Evolutionary conservation across 176 grass and related monocot genomes (phyloP).

Genomic region (Juncus inflexus): DNA sequence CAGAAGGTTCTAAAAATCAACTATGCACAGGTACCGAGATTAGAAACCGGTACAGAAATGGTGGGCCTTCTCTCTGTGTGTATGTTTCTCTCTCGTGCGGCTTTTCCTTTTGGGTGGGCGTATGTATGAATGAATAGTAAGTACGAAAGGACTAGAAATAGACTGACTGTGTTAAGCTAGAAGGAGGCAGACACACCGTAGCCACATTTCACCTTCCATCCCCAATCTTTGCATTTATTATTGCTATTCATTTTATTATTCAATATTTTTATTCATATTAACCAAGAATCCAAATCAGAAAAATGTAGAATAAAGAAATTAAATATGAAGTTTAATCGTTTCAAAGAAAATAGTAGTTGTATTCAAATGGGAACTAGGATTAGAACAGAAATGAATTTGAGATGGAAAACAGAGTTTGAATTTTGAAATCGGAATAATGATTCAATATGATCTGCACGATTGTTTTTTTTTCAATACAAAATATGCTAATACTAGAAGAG

Average conservation of each 20-base stretch:
- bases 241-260: too few relatives aligned
- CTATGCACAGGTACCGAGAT: conserved; percentile 14
- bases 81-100: conserved; percentile 9
- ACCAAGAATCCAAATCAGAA: neutral
- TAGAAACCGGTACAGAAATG: neutral
- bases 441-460: too few relatives aligned
- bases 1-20: conserved; percentile 25
- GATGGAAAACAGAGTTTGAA: too few relatives aligned
- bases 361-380: neutral
- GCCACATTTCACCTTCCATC: conserved; percentile 1
- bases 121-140: conserved; percentile 6
- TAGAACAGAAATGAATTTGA: too few relatives aligned
- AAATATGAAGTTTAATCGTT: neutral
- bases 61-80: neutral
- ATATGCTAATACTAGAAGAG: too few relatives aligned
- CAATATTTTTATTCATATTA: too few relatives aligned
- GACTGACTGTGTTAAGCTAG: conserved; percentile 19
- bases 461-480: too few relatives aligned
- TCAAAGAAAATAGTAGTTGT: neutral
- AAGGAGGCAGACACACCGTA: conserved; percentile 21
- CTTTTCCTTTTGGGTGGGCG: neutral
- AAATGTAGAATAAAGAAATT: neutral
- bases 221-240: neutral
- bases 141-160: neutral
- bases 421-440: too few relatives aligned